phyloP scores from a whole-genome alignment of 164 flowering plant genomes.

The Magnolia sinica region DNA sequence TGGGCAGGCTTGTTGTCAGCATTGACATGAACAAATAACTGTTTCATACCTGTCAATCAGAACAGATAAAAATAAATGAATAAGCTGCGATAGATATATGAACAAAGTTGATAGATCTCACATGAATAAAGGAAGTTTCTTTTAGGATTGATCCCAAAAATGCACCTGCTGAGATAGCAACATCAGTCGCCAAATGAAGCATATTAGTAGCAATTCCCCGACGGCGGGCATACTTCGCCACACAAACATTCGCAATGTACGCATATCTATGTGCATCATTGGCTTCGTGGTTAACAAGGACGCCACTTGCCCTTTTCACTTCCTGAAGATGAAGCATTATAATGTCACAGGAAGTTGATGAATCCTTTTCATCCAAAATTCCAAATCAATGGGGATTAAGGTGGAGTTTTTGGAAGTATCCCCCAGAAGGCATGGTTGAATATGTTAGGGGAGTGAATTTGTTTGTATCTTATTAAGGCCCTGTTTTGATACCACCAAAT shows the following conservation, averaged over 20 bases:
- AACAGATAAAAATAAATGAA: slow-evolving; percentile 1
- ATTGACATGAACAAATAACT: slow-evolving; percentile 62
- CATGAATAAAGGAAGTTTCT: background rate
- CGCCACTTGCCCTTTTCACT: slow-evolving; percentile 26
- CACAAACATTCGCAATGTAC: slow-evolving; percentile 61
- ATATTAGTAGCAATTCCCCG: slow-evolving; percentile 61
- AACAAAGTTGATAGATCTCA: background rate
- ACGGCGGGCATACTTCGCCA: slow-evolving; percentile 62
- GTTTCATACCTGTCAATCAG: slow-evolving; percentile 43
- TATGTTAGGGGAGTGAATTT: too few relatives aligned
- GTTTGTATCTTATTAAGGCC: too few relatives aligned
- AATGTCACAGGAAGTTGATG: background rate
- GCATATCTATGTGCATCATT: slow-evolving; percentile 52
- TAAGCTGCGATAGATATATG: background rate
- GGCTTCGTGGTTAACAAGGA: slow-evolving; percentile 43
- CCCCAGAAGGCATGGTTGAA: too few relatives aligned
- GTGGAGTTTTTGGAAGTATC: too few relatives aligned
- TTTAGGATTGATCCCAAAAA: background rate
- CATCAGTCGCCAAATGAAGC: slow-evolving; percentile 51
- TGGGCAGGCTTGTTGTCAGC: slow-evolving; percentile 56
- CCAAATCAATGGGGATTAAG: background rate
- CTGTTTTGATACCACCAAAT: too few relatives aligned
- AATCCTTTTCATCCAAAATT: background rate
- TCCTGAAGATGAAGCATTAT: slow-evolving; percentile 32
- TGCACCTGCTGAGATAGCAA: slow-evolving; percentile 45